Evolutionary conservation across 257 asterid species (phyloP).

Genomic region (Nicotiana otophora): DNA sequence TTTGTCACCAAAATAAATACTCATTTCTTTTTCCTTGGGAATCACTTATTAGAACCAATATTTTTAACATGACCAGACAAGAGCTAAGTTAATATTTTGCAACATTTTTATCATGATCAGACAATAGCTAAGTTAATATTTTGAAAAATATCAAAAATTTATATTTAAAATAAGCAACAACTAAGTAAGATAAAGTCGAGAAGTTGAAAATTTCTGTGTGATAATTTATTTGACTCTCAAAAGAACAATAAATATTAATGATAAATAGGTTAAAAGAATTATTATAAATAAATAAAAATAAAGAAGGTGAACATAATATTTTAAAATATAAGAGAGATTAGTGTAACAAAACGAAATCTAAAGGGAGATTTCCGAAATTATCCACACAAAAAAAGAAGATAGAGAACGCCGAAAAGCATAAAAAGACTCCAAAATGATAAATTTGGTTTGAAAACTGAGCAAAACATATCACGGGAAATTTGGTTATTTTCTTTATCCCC

Average conservation of each 20-base stretch:
- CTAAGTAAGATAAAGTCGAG: too few relatives aligned
- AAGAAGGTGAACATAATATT: too few relatives aligned
- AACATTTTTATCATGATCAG: neutral
- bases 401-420: neutral
- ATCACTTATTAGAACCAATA: neutral
- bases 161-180: neutral
- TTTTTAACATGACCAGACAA: neutral
- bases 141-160: neutral
- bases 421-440: neutral
- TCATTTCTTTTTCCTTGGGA: neutral
- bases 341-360: too few relatives aligned
- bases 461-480: neutral
- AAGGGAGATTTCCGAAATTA: too few relatives aligned
- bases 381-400: too few relatives aligned
- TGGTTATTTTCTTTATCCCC: neutral
- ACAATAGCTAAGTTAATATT: neutral
- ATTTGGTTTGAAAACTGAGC: neutral
- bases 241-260: neutral
- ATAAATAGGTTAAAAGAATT: too few relatives aligned
- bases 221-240: neutral
- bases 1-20: neutral
- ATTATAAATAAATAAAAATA: too few relatives aligned
- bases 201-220: neutral
- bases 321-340: too few relatives aligned
- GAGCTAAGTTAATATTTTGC: neutral